phyloP scores from a whole-genome alignment of 2,329 filamentous ascomycete species.

The Ophiostoma populinum region DNA sequence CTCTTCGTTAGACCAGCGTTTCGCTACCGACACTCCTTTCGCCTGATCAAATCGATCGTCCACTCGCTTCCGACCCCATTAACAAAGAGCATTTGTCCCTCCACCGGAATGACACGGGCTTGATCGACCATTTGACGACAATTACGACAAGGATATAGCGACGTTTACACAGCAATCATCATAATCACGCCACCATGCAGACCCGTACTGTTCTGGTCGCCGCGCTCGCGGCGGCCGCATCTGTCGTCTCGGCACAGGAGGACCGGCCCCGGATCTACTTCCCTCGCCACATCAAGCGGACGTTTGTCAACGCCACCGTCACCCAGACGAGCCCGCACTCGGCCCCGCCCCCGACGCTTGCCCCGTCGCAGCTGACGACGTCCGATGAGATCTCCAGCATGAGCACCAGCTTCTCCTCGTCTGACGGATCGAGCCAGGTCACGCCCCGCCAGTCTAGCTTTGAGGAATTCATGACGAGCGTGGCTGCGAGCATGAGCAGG shows the following conservation, averaged over 20 bases:
- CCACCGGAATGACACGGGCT: conserved; percentile 2
- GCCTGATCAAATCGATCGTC: conserved; percentile 5
- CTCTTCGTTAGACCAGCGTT: not conserved
- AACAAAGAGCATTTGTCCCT: not conserved
- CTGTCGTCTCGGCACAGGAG: conserved; percentile 26
- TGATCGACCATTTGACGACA: conserved; percentile 1
- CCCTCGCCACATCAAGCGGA: conserved; percentile 36
- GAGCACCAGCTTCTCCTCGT: not conserved
- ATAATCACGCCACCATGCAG: conserved; percentile 23
- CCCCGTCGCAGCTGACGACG: conserved; percentile 4
- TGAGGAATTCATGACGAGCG: no score
- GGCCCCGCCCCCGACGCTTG: conserved; percentile 12
- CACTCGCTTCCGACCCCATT: conserved; percentile 6
- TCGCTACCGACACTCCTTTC: not conserved
- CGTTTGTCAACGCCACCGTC: conserved; percentile 27
- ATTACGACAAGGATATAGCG: not conserved
- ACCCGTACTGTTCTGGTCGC: conserved; percentile 30
- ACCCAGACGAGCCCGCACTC: conserved; percentile 16
- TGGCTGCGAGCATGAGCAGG: no score
- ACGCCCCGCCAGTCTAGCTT: no score
- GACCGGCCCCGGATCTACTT: conserved; percentile 36
- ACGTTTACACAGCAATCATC: not conserved
- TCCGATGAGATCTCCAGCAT: conserved; percentile 1
- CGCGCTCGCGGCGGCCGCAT: conserved; percentile 29
- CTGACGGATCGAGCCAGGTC: no score